These are phyloP conservation scores for Sophora flavescens DNA, from an alignment of 306 rosid species.

Conservation along the genomic window DNA sequence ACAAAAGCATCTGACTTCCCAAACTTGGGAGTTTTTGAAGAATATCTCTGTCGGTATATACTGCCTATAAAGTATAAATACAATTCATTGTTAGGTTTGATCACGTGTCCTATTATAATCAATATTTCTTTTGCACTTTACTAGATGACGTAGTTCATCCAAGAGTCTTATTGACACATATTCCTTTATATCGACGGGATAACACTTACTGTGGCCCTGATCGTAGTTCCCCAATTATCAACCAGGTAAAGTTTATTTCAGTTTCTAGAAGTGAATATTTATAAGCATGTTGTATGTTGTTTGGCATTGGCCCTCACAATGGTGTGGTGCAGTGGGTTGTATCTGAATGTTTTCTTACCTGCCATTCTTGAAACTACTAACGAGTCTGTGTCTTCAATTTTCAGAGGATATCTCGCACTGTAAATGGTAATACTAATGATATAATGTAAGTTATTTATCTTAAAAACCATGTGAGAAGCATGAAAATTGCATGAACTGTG, in stretches of 20 bases:
- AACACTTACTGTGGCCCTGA: conserved; percentile 70
- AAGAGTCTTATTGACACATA: conserved; percentile 82
- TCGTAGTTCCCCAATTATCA: conserved; percentile 68
- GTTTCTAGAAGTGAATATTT: conserved; percentile 25
- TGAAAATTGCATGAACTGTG: conserved; percentile 21
- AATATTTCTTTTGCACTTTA: conserved; percentile 37
- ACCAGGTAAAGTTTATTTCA: conserved; percentile 66
- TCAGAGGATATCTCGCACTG: conserved; percentile 57
- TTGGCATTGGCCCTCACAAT: conserved; percentile 19
- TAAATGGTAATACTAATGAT: conserved; percentile 39
- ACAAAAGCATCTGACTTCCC: conserved; percentile 59
- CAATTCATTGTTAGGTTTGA: conserved; percentile 37
- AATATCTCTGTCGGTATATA: conserved; percentile 70
- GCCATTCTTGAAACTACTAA: conserved; percentile 43
- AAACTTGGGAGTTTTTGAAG: conserved; percentile 64
- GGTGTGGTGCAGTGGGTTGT: conserved; percentile 31
- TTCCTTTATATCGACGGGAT: conserved; percentile 78
- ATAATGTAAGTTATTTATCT: conserved; percentile 62
- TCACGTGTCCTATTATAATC: conserved; percentile 24
- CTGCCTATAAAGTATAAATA: conserved; percentile 41
- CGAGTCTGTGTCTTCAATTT: conserved; percentile 42
- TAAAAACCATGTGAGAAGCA: conserved; percentile 20
- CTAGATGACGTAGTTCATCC: conserved; percentile 61
- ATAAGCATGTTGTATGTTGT: conserved; percentile 28
- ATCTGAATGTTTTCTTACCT: conserved; percentile 35